Percentiles rank a stretch among this genome's conserved stretches.
Conservation (phyloP, 2,329 filamentous ascomycete species). For the Purpureocillium takamizusanense region DNA sequence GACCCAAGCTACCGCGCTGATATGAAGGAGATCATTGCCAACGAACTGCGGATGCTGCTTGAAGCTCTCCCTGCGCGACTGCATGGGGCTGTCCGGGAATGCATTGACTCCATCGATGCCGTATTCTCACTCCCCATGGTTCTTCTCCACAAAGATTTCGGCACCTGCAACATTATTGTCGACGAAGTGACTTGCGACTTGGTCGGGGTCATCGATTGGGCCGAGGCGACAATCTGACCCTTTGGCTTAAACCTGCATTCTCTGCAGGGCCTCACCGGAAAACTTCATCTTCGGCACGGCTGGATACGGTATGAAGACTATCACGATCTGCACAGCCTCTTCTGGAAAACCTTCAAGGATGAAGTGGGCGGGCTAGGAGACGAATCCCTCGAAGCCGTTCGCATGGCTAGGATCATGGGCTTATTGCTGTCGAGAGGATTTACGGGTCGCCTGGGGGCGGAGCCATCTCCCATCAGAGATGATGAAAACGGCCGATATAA, state of each 20-base stretch:
- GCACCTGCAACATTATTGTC: slow-evolving; percentile 28
- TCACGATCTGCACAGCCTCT: slow-evolving; percentile 14
- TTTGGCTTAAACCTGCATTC: slow-evolving; percentile 30
- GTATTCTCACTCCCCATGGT: slow-evolving; percentile 29
- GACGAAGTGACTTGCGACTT: slow-evolving; percentile 24
- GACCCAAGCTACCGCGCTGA: slow-evolving; percentile 13
- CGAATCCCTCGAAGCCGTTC: slow-evolving; percentile 16
- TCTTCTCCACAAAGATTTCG: slow-evolving; percentile 28
- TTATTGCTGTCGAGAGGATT: slow-evolving; percentile 25
- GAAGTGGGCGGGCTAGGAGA: slow-evolving; percentile 19
- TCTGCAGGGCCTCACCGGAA: slow-evolving; percentile 20
- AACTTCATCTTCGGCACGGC: slow-evolving; percentile 24
- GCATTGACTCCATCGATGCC: slow-evolving; percentile 18
- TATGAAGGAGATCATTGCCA: slow-evolving; percentile 16
- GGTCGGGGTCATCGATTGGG: slow-evolving; percentile 31
- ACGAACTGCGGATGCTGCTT: slow-evolving; percentile 22
- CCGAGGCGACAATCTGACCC: slow-evolving; percentile 27
- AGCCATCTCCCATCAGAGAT: slow-evolving; percentile 24
- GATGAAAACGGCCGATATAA: slow-evolving; percentile 28
- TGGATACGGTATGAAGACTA: slow-evolving; percentile 25
- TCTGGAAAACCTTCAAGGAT: slow-evolving; percentile 21
- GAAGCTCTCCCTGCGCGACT: slow-evolving; percentile 23
- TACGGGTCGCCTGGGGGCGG: slow-evolving; percentile 24
- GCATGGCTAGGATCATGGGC: slow-evolving; percentile 22
- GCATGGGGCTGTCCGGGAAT: slow-evolving; percentile 18